These are phyloP conservation scores for Fusarium sp. DNA, from an alignment of 2,329 filamentous ascomycete species.

Conservation along the genomic window DNA sequence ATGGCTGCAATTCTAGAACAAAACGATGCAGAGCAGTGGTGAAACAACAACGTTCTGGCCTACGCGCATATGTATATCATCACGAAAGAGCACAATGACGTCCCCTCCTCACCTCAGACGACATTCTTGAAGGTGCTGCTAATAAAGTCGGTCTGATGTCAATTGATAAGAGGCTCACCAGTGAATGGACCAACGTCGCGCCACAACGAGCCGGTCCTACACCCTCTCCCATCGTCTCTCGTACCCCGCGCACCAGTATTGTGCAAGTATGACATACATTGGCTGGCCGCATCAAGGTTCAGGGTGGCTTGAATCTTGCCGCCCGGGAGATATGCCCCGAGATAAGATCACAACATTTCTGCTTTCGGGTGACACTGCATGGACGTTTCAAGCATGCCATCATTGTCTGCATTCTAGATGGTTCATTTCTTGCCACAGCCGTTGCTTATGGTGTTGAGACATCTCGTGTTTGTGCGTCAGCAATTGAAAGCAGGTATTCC, in stretches of 20 bases:
- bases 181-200: constrained; percentile 13
- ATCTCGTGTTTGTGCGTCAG: neutral
- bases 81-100: constrained; percentile 5
- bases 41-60: neutral
- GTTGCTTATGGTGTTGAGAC: neutral
- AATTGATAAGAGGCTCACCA: constrained; percentile 26
- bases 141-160: constrained; percentile 36
- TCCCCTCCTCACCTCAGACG: neutral
- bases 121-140: neutral
- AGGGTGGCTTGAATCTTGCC: neutral
- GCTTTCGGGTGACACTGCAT: constrained; percentile 16
- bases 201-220: constrained; percentile 17
- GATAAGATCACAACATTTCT: constrained; percentile 32
- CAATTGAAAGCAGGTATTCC: neutral
- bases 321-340: constrained; percentile 24
- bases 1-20: neutral
- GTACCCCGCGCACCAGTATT: neutral
- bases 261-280: constrained; percentile 23
- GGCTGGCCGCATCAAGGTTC: constrained; percentile 12
- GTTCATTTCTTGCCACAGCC: neutral
- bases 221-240: neutral
- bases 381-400: neutral
- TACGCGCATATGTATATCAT: neutral
- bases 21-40: neutral
- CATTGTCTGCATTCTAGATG: neutral